phyloP scores from a whole-genome alignment of 192 early-diverging fungal species.

The Mortierella antarctica region DNA sequence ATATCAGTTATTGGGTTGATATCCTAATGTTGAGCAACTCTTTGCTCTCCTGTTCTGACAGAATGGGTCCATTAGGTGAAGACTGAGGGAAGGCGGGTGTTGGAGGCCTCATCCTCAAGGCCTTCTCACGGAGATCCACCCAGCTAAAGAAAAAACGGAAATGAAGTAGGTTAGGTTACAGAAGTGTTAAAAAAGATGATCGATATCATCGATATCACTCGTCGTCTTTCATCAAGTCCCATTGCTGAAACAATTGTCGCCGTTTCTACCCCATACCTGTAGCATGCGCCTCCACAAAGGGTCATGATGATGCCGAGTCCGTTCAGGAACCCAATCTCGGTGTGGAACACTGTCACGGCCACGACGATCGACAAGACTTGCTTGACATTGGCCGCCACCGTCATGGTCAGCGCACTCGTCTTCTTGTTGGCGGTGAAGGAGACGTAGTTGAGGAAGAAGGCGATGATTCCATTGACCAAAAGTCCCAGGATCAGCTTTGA shows the following conservation, averaged over 20 bases:
- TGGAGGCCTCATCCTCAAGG: slow-evolving; percentile 24
- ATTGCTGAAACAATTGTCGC: not conserved
- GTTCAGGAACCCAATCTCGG: slow-evolving; percentile 70
- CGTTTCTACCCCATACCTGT: slow-evolving; percentile 54
- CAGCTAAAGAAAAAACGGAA: slow-evolving; percentile 17
- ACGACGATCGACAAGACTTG: slow-evolving; percentile 76
- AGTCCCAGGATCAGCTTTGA: slow-evolving; percentile 62
- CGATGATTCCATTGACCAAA: slow-evolving; percentile 80
- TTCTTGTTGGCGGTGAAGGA: slow-evolving; percentile 90
- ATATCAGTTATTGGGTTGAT: slow-evolving; percentile 22
- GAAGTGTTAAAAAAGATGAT: not conserved
- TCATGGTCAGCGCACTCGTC: slow-evolving; percentile 87
- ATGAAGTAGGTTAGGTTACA: not conserved
- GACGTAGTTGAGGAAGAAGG: slow-evolving; percentile 87
- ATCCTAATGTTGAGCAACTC: slow-evolving; percentile 46
- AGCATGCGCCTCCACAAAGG: slow-evolving; percentile 66
- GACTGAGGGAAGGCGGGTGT: slow-evolving; percentile 42
- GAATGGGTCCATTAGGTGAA: slow-evolving; percentile 27
- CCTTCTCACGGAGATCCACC: slow-evolving; percentile 49
- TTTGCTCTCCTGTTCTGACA: slow-evolving; percentile 41
- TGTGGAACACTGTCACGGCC: slow-evolving; percentile 69
- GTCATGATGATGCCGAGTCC: slow-evolving; percentile 70
- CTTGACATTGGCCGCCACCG: slow-evolving; percentile 81
- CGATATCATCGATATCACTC: no score
- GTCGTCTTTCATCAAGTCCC: not conserved